Evolutionary conservation across 495 filamentous ascomycete species (phyloP).

Genomic region (Aspergillus saccharolyticus): DNA sequence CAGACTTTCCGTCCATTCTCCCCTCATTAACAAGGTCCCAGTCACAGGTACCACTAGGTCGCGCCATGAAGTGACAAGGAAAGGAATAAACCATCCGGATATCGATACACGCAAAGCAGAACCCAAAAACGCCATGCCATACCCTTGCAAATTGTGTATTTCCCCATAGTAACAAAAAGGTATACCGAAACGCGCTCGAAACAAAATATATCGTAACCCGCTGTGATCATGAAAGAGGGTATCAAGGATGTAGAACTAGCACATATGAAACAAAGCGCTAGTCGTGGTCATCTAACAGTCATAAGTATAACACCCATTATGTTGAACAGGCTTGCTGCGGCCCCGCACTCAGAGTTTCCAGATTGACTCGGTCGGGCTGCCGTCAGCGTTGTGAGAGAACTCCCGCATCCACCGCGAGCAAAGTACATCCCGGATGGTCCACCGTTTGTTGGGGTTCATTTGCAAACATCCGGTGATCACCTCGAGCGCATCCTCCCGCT

Average conservation of each 20-base stretch:
- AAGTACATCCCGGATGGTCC: slow-evolving; percentile 51
- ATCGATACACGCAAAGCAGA: slow-evolving; percentile 4
- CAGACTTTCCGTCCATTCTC: neutral
- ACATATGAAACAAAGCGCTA: slow-evolving; percentile 14
- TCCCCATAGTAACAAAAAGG: neutral
- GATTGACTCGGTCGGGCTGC: slow-evolving; percentile 24
- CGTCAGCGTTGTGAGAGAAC: slow-evolving; percentile 24
- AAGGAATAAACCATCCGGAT: slow-evolving; percentile 1
- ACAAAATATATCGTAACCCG: slow-evolving; percentile 8
- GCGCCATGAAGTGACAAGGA: too few species aligned
- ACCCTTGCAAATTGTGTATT: neutral
- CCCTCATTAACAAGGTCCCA: too few species aligned
- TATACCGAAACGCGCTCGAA: slow-evolving; percentile 5
- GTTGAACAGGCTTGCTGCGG: slow-evolving; percentile 1
- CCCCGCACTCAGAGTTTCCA: slow-evolving; percentile 33
- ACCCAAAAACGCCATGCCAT: neutral
- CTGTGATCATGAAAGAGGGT: slow-evolving; percentile 17
- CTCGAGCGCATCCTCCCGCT: slow-evolving; percentile 44
- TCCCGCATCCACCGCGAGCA: slow-evolving; percentile 52
- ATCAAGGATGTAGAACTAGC: slow-evolving; percentile 23
- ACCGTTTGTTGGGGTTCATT: slow-evolving; percentile 46
- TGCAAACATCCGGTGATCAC: slow-evolving; percentile 49
- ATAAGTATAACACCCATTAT: slow-evolving; percentile 3
- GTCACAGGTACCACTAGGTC: too few species aligned
- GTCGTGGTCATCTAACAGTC: slow-evolving; percentile 16